Conservation (phyloP, 2,329 filamentous ascomycete species). For the Sclerotinia borealis region DNA sequence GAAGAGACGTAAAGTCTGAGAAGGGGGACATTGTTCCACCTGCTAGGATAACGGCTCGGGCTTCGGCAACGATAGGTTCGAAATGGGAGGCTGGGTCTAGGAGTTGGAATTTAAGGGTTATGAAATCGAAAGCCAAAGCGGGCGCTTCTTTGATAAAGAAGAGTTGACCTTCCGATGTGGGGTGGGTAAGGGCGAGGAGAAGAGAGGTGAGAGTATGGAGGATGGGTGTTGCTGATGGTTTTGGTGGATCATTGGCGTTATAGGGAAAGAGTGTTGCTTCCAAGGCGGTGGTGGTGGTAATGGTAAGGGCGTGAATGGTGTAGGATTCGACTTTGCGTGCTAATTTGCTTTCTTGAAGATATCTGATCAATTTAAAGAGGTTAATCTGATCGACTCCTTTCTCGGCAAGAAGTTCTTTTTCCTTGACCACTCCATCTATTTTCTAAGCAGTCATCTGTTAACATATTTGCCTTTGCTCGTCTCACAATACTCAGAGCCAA, state of each 20-base stretch:
- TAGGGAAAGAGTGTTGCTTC: slow-evolving; percentile 7
- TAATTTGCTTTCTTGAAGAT: slow-evolving; percentile 86
- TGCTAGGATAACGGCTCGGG: slow-evolving; percentile 81
- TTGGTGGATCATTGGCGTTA: background rate
- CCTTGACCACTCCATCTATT: slow-evolving; percentile 61
- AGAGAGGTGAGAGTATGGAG: slow-evolving; percentile 58
- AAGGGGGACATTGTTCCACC: slow-evolving; percentile 98
- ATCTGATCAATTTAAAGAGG: slow-evolving; percentile 78
- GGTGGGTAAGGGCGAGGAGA: slow-evolving; percentile 77
- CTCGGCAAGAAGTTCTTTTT: slow-evolving; percentile 66
- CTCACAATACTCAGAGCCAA: background rate
- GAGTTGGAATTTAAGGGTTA: slow-evolving; percentile 75
- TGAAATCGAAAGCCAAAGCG: slow-evolving; percentile 28
- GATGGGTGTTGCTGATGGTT: slow-evolving; percentile 22
- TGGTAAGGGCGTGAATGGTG: slow-evolving; percentile 47
- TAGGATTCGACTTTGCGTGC: slow-evolving; percentile 95
- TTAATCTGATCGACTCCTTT: slow-evolving; percentile 96
- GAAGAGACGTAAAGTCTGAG: slow-evolving; percentile 77
- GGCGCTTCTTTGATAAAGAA: slow-evolving; percentile 49
- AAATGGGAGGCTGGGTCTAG: slow-evolving; percentile 91
- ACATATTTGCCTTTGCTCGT: background rate
- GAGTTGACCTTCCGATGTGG: slow-evolving; percentile 63
- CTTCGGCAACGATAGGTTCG: slow-evolving; percentile 75
- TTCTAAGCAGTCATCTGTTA: slow-evolving; percentile 26
- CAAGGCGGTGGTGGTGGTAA: slow-evolving; percentile 26